Evolutionary conservation across 2,329 filamentous ascomycete genomes (phyloP).

Genomic region (Colletotrichum brevisporum): DNA sequence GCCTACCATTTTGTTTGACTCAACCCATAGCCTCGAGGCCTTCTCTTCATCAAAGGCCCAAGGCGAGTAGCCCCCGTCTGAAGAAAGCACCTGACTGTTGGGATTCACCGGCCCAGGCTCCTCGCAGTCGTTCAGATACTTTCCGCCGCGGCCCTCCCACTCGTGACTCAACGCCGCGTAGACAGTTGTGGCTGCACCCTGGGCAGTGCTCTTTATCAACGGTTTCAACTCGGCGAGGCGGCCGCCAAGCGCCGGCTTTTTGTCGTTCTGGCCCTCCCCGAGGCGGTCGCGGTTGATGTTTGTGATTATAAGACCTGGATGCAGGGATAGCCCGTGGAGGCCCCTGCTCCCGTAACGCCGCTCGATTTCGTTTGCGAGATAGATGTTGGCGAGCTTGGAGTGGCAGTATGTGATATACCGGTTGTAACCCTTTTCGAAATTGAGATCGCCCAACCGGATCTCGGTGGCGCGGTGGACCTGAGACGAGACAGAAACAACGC

Average conservation of each 20-base stretch:
- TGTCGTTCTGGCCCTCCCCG: not conserved
- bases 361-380: conserved; percentile 65
- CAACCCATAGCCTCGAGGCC: conserved; percentile 23
- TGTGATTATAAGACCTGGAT: conserved; percentile 31
- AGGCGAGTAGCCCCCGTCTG: conserved; percentile 40
- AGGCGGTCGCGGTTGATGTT: not conserved
- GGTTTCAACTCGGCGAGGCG: not conserved
- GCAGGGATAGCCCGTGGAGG: conserved; percentile 49
- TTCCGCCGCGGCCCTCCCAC: conserved; percentile 61
- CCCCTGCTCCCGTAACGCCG: conserved; percentile 46
- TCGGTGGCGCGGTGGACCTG: conserved; percentile 55
- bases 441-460: conserved; percentile 51
- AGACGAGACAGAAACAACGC: conserved; percentile 62
- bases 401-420: conserved; percentile 60
- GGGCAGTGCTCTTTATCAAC: conserved; percentile 46
- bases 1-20: conserved; percentile 13
- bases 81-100: conserved; percentile 13
- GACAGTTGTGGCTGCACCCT: conserved; percentile 63
- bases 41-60: conserved; percentile 40
- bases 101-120: not conserved
- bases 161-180: conserved; percentile 58
- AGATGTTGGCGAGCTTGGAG: conserved; percentile 66
- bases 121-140: conserved; percentile 58
- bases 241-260: not conserved
- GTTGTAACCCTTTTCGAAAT: conserved; percentile 46